Percentiles rank a stretch among this genome's conserved stretches.
Conservation (phyloP, 495 filamentous ascomycete genomes). For the Hypoxylon cercidicola region DNA sequence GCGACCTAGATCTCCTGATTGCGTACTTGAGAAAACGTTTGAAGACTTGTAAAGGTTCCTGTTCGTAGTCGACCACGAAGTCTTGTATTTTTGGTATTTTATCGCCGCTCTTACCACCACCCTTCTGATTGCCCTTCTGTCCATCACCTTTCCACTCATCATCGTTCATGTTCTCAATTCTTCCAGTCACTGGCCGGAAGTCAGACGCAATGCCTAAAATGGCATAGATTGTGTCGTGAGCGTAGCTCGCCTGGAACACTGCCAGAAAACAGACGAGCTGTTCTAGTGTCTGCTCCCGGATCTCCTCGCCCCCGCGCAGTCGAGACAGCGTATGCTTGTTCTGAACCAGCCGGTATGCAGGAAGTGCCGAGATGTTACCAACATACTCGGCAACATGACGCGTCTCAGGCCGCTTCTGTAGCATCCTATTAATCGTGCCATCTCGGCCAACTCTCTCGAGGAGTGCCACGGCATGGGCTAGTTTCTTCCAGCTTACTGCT, state of each 20-base stretch:
- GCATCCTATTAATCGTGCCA: conserved; percentile 22
- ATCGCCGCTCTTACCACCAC: too few relatives aligned
- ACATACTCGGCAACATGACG: conserved; percentile 18
- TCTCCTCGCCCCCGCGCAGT: neutral
- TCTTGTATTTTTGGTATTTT: conserved; percentile 5
- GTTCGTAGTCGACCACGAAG: neutral
- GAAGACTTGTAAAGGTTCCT: conserved; percentile 30
- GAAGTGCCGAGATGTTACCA: conserved; percentile 24
- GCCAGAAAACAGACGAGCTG: conserved; percentile 41
- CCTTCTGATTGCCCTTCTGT: too few relatives aligned
- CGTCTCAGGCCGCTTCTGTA: conserved; percentile 10
- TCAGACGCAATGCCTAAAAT: conserved; percentile 40
- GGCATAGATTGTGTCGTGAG: conserved; percentile 42
- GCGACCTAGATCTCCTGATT: conserved; percentile 29
- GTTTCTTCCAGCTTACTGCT: conserved; percentile 8
- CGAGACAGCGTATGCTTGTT: conserved; percentile 17
- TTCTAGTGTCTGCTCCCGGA: conserved; percentile 34
- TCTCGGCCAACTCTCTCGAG: conserved; percentile 26
- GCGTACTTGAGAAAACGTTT: conserved; percentile 38
- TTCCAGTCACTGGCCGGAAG: conserved; percentile 16
- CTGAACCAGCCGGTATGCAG: conserved; percentile 28
- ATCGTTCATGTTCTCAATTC: too few relatives aligned
- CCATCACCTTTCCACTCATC: too few relatives aligned
- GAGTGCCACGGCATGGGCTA: conserved; percentile 19
- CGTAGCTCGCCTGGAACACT: conserved; percentile 35